Conservation (phyloP, 31 red algal genomes). For the Asparagopsis taxiformis region DNA sequence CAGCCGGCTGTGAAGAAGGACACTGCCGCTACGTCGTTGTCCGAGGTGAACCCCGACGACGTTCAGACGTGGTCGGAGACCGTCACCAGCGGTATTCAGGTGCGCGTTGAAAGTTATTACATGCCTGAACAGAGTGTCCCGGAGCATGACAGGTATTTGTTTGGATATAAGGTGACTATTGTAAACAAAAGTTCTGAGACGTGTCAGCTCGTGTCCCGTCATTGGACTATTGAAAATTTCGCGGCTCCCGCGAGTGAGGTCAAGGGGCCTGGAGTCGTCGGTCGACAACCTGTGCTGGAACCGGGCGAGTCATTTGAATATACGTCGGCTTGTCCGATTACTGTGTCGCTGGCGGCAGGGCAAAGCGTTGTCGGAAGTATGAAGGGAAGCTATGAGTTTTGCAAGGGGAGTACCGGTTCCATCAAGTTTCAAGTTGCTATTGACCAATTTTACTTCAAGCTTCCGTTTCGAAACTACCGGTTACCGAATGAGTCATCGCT, state of each 20-base stretch:
- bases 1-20: not conserved
- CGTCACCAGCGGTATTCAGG: slow-evolving; percentile 44
- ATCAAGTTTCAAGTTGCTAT: slow-evolving; percentile 32
- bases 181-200: slow-evolving; percentile 34
- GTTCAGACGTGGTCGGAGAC: slow-evolving; percentile 32
- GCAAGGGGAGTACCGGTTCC: slow-evolving; percentile 30
- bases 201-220: slow-evolving; percentile 67
- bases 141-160: slow-evolving; percentile 53
- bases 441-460: slow-evolving; percentile 29
- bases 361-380: slow-evolving; percentile 38
- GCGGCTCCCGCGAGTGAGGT: slow-evolving; percentile 39
- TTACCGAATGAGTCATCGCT: not conserved
- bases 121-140: slow-evolving; percentile 45
- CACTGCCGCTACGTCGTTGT: not conserved
- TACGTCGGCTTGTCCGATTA: slow-evolving; percentile 36
- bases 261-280: slow-evolving; percentile 70
- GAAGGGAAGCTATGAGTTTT: slow-evolving; percentile 37
- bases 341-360: slow-evolving; percentile 14
- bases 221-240: slow-evolving; percentile 55
- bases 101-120: slow-evolving; percentile 60
- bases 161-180: slow-evolving; percentile 65
- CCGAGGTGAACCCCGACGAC: slow-evolving; percentile 18
- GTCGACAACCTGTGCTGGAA: slow-evolving; percentile 69
- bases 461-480: slow-evolving; percentile 37
- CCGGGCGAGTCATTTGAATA: slow-evolving; percentile 80